These are phyloP conservation scores for Drechslerella coelobrocha DNA, from an alignment of 2,329 filamentous ascomycete genomes.

Conservation along the genomic window DNA sequence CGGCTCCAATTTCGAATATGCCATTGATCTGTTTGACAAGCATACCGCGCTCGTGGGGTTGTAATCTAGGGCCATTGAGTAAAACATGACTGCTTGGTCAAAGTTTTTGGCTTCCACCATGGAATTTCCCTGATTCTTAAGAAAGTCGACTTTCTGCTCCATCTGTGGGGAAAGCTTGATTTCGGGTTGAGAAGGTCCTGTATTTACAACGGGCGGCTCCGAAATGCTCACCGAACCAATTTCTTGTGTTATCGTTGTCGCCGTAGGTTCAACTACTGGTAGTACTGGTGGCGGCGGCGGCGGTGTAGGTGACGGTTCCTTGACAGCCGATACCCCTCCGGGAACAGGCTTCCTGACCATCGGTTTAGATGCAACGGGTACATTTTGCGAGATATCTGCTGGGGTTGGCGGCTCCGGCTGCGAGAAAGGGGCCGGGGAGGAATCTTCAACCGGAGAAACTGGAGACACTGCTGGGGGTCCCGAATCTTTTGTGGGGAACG, in stretches of 20 bases:
- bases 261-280: background rate
- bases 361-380: constrained; percentile 11
- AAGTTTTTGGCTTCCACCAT: constrained; percentile 46
- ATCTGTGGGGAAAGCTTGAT: constrained; percentile 27
- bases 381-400: constrained; percentile 2
- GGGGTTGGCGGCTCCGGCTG: constrained; percentile 13
- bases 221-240: constrained; percentile 21
- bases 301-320: constrained; percentile 10
- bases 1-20: constrained; percentile 32
- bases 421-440: constrained; percentile 22
- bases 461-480: constrained; percentile 24
- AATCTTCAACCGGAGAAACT: constrained; percentile 27
- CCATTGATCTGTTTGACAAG: constrained; percentile 43
- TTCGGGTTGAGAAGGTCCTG: background rate
- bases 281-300: constrained; percentile 1
- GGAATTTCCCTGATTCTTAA: constrained; percentile 45
- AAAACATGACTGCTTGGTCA: constrained; percentile 47
- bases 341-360: constrained; percentile 37
- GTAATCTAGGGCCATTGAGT: constrained; percentile 44
- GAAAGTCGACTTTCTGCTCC: constrained; percentile 45
- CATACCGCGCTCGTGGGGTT: constrained; percentile 37
- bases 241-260: constrained; percentile 1
- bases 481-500: background rate
- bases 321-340: background rate
- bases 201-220: background rate